Base-by-base conservation (phyloP, 148 eudicot genomes). In the Drosera capensis region DNA sequence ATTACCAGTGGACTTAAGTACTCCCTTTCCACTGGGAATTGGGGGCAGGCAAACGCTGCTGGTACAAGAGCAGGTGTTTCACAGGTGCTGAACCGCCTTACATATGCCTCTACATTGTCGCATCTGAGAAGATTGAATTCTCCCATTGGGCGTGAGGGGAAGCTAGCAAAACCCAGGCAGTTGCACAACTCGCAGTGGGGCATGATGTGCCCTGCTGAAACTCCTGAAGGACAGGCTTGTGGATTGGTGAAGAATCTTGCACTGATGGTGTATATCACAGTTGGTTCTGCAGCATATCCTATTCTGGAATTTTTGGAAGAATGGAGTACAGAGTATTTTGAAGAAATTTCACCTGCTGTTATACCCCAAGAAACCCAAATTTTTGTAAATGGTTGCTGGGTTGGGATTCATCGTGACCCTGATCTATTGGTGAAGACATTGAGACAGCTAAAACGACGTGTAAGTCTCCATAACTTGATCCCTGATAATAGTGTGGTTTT, bases 181-280 rank as follows among this genome's bases (percentile, higher is more conserved):
- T 56, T 90, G 67, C 99, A 90, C 50, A 90, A 85, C 68, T 90
- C 99, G 0, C 99, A 90, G 51, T 90, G 99, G 95, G 95, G 99
- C 48, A 90, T 90, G 99, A 90, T 90, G 99, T 90, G 99, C 60
- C 99, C 99, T 46, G 99, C 99, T 37, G 95, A 90, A 68, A 85
- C 99, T 19, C 99, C 99, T 54, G 99, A 88, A 73, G 97, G 97
- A 46, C 97, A 88, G 61, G 99, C 99, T 24, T 90, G 99, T 70
- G 99, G 99, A 11, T 60, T 90, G 39, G 94, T 90, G 52, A 90
- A 90, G 65, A 90, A 90, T 67, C 95, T 90, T 54, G 99, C 99
- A 16, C 49, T 90, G 59, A 90, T 90, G 99, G 99, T 81, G 11
- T 80, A 90, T 48, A 71, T 90, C 0, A 90, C 95, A 18, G 95